Evolutionary conservation across 257 asterid genomes (phyloP).

Genomic region (Nicotiana sylvestris): DNA sequence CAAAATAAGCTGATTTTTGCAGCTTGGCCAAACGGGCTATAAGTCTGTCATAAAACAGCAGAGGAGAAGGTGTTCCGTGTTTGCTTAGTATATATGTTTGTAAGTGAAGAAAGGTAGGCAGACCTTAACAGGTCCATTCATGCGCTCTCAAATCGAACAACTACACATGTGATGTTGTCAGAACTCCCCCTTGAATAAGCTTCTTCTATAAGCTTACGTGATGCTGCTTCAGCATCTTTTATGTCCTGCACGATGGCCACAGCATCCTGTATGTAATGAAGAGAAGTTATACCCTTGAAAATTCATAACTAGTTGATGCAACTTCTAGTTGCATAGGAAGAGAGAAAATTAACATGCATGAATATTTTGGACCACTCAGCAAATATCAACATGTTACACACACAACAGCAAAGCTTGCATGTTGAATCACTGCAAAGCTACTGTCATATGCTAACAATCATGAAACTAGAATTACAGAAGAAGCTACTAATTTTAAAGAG

Average conservation of each 20-base stretch:
- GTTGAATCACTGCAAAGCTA: neutral
- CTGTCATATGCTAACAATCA: neutral
- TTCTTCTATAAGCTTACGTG: conserved; percentile 58
- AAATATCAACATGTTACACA: neutral
- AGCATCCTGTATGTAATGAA: conserved; percentile 47
- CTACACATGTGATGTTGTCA: conserved; percentile 71
- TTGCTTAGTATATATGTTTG: neutral
- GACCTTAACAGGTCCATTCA: conserved; percentile 17
- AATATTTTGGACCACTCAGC: neutral
- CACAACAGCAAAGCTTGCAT: neutral
- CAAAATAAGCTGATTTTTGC: too few relatives aligned
- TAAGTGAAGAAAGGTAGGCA: neutral
- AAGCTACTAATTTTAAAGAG: neutral
- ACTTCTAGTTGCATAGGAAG: neutral
- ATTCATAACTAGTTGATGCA: neutral
- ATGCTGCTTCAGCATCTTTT: conserved; percentile 61
- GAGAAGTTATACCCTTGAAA: neutral
- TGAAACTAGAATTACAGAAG: neutral
- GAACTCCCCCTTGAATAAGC: conserved; percentile 65
- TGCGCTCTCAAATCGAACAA: conserved; percentile 56
- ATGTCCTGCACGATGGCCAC: conserved; percentile 58
- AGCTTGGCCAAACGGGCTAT: too few relatives aligned
- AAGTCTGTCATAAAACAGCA: neutral
- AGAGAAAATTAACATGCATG: neutral
- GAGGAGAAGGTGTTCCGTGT: neutral